Evolutionary conservation across 78 protist species (phyloP), one percentile per base, ranked within the genome.

Genomic region (Dictyostelium brefeldianum): DNA sequence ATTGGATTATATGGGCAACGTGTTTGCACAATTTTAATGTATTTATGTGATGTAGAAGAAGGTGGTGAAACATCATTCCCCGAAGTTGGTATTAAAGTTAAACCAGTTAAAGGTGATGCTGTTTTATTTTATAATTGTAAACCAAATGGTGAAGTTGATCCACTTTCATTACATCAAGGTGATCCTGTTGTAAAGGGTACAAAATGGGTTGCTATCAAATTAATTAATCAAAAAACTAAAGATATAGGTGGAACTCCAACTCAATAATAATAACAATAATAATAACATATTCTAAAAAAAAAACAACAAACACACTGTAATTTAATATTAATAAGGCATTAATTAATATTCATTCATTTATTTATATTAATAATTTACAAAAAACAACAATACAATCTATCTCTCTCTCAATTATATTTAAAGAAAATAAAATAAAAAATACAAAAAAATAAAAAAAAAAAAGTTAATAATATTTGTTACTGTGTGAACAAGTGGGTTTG

Each of bases 1-100:
- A 90, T 90, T 50, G 95, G 95, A 67, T 31, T 82, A n/a, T 81
- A 81, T 81, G 95, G 95, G 41, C 91, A 90, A 29, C 56, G 95
- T 47, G 51, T 90, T 29, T 82, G 89, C 62, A 90, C 91, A 1
- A 79, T 90, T 73, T 73, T 90, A 67, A 90, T 90, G 95, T 90
- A 90, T 75, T 57, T 90, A 7, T 29, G 79, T 36, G 90, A 82
- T 17, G 91, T 82, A 17, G 95, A 90, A 22, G 95, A 90, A 14
- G 95, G 95, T 51, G 95, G 95, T 2, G 95, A 90, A 53, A 90
- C 95, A 47, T 27, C 89, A 59, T 90, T 90, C 79, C 95, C 95
- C 27, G 90, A 90, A 50, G 95, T 75, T 31, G 73, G 73, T 0
- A 31, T 90, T 6, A 90, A 90, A 36, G 85, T 78, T 25, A 79